A percentile compares a stretch with the other conserved stretches of the same genome.
Conservation (phyloP, 2,329 filamentous ascomycete genomes). For the Microsporum ferrugineum region DNA sequence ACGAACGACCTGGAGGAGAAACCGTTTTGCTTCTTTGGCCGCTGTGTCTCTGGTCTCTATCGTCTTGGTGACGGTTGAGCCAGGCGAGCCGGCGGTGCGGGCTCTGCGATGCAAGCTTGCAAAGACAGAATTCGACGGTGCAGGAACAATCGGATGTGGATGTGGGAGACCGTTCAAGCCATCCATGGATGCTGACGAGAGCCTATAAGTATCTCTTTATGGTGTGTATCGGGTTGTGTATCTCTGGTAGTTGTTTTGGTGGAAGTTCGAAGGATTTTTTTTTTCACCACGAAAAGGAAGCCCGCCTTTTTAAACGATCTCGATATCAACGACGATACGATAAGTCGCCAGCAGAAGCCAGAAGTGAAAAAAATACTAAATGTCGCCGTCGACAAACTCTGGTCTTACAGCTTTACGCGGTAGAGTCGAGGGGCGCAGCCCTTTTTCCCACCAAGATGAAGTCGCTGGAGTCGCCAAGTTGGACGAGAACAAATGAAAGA, state of each 20-base stretch:
- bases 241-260: background rate
- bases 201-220: background rate
- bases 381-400: no score
- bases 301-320: no score
- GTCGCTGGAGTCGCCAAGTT: background rate
- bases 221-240: background rate
- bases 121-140: constrained; percentile 13
- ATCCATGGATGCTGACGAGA: background rate
- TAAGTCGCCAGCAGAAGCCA: no score
- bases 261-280: background rate
- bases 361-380: no score
- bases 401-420: no score
- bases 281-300: no score
- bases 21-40: constrained; percentile 31
- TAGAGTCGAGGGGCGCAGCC: no score
- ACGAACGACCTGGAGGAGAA: constrained; percentile 31
- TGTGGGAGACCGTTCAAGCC: background rate
- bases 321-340: no score
- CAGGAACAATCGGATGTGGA: constrained; percentile 5
- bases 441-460: no score
- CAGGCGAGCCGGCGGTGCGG: constrained; percentile 13
- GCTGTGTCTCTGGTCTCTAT: constrained; percentile 29
- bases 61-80: background rate
- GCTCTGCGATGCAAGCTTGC: constrained; percentile 17
- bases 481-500: background rate